Evolutionary conservation across 768 basidiomycete genomes (phyloP).

Genomic region (Stropharia rugosoannulata): DNA sequence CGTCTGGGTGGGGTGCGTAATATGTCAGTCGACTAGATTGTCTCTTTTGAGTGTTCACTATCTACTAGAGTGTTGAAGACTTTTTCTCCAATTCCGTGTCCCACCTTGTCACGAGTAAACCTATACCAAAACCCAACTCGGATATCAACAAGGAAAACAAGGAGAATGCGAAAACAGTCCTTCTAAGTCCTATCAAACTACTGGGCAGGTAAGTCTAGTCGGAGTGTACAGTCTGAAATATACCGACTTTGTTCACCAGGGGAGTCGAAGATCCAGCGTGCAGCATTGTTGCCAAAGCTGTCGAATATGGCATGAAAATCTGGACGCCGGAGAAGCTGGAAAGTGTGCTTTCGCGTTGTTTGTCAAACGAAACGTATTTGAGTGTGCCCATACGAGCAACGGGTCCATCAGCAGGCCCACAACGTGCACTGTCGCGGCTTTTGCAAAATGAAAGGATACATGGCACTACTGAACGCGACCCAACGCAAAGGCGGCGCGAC

Average conservation of each 20-base stretch:
- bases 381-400: slow-evolving; percentile 23
- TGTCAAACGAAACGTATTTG: slow-evolving; percentile 29
- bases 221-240: not conserved
- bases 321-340: slow-evolving; percentile 77
- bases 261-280: slow-evolving; percentile 29
- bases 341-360: slow-evolving; percentile 70
- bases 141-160: slow-evolving; percentile 73
- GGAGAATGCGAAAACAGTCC: slow-evolving; percentile 27
- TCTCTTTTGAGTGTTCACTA: slow-evolving; percentile 5
- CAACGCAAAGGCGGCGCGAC: slow-evolving; percentile 83
- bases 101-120: slow-evolving; percentile 78
- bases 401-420: slow-evolving; percentile 30
- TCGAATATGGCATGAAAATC: slow-evolving; percentile 76
- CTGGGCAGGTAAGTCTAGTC: slow-evolving; percentile 46
- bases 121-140: slow-evolving; percentile 30
- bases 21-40: not conserved
- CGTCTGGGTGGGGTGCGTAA: slow-evolving; percentile 77
- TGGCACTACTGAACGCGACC: slow-evolving; percentile 91
- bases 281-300: slow-evolving; percentile 64
- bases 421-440: slow-evolving; percentile 56
- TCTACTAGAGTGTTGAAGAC: slow-evolving; percentile 69
- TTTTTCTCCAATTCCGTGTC: slow-evolving; percentile 89
- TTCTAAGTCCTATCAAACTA: slow-evolving; percentile 61
- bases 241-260: slow-evolving; percentile 18
- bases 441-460: slow-evolving; percentile 82